Conservation (phyloP, 352 stramenopile species). For the Globisporangium radiosum region DNA sequence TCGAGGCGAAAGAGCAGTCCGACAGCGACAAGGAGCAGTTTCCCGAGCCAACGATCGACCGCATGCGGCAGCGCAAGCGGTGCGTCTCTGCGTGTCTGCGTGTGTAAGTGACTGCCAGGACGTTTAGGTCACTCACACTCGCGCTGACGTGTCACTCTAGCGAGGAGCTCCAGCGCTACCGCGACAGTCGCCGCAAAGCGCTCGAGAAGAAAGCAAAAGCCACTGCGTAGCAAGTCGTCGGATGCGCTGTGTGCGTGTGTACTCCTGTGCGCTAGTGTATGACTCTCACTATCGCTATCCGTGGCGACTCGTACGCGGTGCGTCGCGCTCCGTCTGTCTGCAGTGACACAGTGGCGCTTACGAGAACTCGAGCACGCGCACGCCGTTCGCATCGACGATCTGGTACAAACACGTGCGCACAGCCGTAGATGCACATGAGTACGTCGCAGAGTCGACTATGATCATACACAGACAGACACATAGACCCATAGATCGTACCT, state of each 20-base stretch:
- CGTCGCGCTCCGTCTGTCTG: no score
- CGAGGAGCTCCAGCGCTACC: constrained; percentile 65
- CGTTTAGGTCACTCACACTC: background rate
- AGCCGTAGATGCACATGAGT: background rate
- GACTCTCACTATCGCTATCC: background rate
- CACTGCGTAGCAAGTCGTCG: background rate
- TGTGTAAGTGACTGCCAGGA: background rate
- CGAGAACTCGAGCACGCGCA: constrained; percentile 17
- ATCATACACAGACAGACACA: no score
- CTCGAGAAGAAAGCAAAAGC: constrained; percentile 38
- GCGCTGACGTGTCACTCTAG: constrained; percentile 11
- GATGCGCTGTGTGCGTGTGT: no score
- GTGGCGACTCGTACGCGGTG: no score
- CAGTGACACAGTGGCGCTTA: constrained; percentile 1
- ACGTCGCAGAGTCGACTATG: background rate
- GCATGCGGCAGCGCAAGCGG: constrained; percentile 59
- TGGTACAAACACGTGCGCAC: background rate
- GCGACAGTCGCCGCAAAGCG: constrained; percentile 45
- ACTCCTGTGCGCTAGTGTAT: constrained; percentile 1
- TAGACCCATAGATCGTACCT: constrained; percentile 16
- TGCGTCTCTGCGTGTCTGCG: constrained; percentile 8
- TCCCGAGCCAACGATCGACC: constrained; percentile 64
- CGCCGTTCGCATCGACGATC: constrained; percentile 17
- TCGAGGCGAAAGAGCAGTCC: constrained; percentile 18
- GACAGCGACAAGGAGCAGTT: constrained; percentile 32